phyloP scores from a whole-genome alignment of 1,139 yeast species.

The Candida sp. region DNA sequence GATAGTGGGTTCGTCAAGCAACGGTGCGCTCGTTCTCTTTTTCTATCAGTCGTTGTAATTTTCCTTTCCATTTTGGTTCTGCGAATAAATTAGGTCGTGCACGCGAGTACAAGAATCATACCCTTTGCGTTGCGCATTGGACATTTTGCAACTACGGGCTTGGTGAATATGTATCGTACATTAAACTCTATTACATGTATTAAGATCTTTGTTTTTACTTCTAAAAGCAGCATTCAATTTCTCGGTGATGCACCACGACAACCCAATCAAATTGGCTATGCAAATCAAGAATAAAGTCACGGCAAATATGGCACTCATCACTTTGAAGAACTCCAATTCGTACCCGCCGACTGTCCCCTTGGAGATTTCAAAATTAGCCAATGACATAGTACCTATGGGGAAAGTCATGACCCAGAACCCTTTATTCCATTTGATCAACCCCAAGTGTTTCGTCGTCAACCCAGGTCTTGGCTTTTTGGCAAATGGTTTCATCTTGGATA shows the following conservation, averaged over 20 bases:
- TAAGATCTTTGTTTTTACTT: not conserved
- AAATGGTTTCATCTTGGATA: conserved; percentile 37
- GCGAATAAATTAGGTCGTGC: conserved; percentile 2
- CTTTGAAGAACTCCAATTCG: conserved; percentile 50
- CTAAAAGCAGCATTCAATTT: not conserved
- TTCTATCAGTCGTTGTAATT: conserved; percentile 2
- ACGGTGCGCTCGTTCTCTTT: not conserved
- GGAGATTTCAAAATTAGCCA: conserved; percentile 59
- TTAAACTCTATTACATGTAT: not conserved
- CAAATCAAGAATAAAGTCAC: conserved; percentile 29
- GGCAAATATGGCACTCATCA: conserved; percentile 65
- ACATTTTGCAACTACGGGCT: not conserved
- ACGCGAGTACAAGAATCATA: not conserved
- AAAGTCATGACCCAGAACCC: conserved; percentile 90
- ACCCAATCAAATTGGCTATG: conserved; percentile 11
- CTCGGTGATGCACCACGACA: not conserved
- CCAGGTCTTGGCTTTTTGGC: conserved; percentile 26
- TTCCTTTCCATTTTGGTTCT: not conserved
- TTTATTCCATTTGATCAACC: conserved; percentile 50
- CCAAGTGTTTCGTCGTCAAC: conserved; percentile 23
- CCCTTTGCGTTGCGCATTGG: no score
- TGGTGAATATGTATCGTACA: not conserved
- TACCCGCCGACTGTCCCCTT: conserved; percentile 28
- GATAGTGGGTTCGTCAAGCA: not conserved
- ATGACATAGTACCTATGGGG: conserved; percentile 84